These are phyloP conservation scores for Excoecaria cochinchinensis DNA, from an alignment of 345 rosid species.

Conservation along the genomic window DNA sequence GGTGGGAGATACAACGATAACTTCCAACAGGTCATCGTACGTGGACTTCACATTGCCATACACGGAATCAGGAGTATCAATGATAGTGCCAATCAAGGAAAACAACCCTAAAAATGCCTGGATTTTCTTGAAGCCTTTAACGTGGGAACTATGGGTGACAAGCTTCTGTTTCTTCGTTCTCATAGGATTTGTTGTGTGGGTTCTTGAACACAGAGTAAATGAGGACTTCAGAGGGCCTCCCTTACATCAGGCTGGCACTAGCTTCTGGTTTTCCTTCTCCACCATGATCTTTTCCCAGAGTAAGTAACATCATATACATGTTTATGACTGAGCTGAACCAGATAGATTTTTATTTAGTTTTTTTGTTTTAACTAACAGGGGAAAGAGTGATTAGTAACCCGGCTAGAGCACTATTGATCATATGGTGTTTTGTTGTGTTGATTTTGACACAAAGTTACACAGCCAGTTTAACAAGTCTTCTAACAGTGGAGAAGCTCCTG, in stretches of 20 bases:
- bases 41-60: conserved; percentile 74
- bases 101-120: conserved; percentile 45
- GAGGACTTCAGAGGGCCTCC: conserved; percentile 62
- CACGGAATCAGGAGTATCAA: conserved; percentile 65
- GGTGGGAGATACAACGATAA: conserved; percentile 70
- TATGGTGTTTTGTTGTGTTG: conserved; percentile 72
- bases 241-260: conserved; percentile 43
- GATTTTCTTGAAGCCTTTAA: conserved; percentile 67
- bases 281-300: conserved; percentile 46
- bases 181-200: conserved; percentile 66
- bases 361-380: conserved; percentile 29
- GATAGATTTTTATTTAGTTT: no score
- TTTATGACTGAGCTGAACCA: neutral
- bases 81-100: conserved; percentile 56
- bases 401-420: conserved; percentile 42
- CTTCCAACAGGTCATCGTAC: conserved; percentile 36
- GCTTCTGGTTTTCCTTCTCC: conserved; percentile 77
- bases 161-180: conserved; percentile 48
- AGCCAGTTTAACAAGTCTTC: conserved; percentile 59
- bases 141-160: conserved; percentile 62
- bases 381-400: conserved; percentile 58
- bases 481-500: conserved; percentile 50
- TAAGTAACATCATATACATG: neutral
- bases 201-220: conserved; percentile 64
- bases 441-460: conserved; percentile 71